A percentile compares a stretch with the other conserved stretches of the same genome.
These are phyloP conservation scores for Phialophora verrucosa DNA, from an alignment of 2,329 filamentous ascomycete genomes.

Conservation along the genomic window DNA sequence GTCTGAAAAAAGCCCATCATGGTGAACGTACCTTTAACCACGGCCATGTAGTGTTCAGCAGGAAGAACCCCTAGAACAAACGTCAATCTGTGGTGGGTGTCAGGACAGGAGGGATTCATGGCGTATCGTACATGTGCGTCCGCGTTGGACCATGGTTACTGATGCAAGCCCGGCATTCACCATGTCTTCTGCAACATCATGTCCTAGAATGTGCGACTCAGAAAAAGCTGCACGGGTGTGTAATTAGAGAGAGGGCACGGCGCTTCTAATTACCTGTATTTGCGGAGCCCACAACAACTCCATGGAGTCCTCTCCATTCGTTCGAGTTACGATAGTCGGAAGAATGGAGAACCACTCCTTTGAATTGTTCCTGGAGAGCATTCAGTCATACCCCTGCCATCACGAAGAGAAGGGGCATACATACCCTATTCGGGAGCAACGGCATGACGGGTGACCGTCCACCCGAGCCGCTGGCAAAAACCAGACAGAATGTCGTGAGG, in stretches of 20 bases:
- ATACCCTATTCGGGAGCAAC: neutral
- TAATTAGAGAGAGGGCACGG: neutral
- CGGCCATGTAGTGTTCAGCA: neutral
- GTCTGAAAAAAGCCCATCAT: slow-evolving; percentile 33
- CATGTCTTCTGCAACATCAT: slow-evolving; percentile 58
- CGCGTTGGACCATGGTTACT: slow-evolving; percentile 56
- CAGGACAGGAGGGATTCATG: neutral
- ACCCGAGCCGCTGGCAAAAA: neutral
- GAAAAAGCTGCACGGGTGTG: neutral
- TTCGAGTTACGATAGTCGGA: neutral
- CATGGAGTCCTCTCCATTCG: neutral
- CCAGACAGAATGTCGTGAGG: neutral
- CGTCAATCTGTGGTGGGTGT: neutral
- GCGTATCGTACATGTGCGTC: slow-evolving; percentile 43
- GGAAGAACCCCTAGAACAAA: neutral
- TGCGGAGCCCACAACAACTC: neutral
- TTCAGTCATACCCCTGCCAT: neutral
- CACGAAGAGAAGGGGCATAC: neutral
- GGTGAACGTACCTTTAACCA: slow-evolving; percentile 37
- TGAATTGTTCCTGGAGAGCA: neutral
- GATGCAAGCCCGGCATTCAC: slow-evolving; percentile 49
- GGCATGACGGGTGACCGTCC: neutral
- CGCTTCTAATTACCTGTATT: neutral
- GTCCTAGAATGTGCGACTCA: slow-evolving; percentile 42
- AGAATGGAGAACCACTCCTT: neutral